Conservation (phyloP, 169 alveolate species). For the Plasmodium billcollinsi region DNA sequence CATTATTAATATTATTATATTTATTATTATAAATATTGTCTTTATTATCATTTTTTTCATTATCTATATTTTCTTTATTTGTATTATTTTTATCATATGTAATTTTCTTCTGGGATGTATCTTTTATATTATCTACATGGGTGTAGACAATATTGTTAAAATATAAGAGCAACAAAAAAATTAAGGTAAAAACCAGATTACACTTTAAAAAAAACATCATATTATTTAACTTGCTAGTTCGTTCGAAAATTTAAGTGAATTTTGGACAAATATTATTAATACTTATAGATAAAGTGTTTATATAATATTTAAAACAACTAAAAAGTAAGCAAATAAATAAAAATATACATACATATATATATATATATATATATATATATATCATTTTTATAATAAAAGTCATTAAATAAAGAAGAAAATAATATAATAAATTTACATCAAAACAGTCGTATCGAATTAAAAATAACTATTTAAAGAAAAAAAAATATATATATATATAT, state of each 20-base stretch:
- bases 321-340: slow-evolving; percentile 1
- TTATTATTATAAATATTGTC: not conserved
- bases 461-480: no score
- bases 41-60: slow-evolving; percentile 1
- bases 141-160: slow-evolving; percentile 12
- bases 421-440: no score
- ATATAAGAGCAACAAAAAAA: slow-evolving; percentile 29
- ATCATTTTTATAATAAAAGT: not conserved
- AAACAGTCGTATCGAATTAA: no score
- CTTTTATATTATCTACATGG: slow-evolving; percentile 10
- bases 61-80: not conserved
- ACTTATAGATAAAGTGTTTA: not conserved
- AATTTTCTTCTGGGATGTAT: not conserved
- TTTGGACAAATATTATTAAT: slow-evolving; percentile 5
- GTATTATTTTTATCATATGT: slow-evolving; percentile 3
- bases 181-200: slow-evolving; percentile 16
- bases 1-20: not conserved
- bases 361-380: not conserved
- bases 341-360: not conserved
- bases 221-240: slow-evolving; percentile 5
- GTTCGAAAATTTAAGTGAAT: not conserved
- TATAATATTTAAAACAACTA: not conserved
- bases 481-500: no score
- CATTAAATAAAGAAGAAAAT: no score
- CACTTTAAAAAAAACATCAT: slow-evolving; percentile 46